Base-by-base conservation (phyloP, 306 rosid genomes). In the Quercus bicolor region DNA sequence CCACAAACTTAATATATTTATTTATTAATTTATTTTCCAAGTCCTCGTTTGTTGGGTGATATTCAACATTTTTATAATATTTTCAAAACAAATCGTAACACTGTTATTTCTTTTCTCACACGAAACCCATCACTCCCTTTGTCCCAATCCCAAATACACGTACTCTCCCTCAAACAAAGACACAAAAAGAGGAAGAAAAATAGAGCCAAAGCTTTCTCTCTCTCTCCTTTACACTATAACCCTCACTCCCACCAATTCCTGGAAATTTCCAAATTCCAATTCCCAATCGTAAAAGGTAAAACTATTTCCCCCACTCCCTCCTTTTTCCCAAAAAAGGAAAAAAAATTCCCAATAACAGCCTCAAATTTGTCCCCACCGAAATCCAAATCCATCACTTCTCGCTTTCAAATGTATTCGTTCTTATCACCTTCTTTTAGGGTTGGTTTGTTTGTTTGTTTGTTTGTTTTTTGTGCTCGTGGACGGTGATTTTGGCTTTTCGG, bases 301-400 rank as follows among this genome's bases (percentile, higher is more conserved):
- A 66, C 52, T 3, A 1, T 31, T 23, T 34, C 70, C 69, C 2
- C 23, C 45, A 15, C 6, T 7, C 43, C 8, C 62, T 70, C 69
- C 9, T 28, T 77, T 76, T 37, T 8, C 11, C 45, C 1, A 40
- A 53, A 60, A 34, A 26, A 33, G 1, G 40, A 34, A 43, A n/a
- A 23, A 34, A 68, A 80, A 69, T 64, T n/a, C n/a, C 81, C 83
- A 3, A 55, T 77, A 23, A 83, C 80, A 51, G 15, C 43, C 23
- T 45, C 71, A 10, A 40, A 40, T 40, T 40, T 60, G 34, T 57
- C 53, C 16, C 43, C 5, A 73, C 26, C 14, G 53, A 12, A 48
- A 48, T 48, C 76, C 75, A 0, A 12, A 72, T 65, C 70, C 68
- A 12, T 62, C 75, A 72, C 12, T 76, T 54, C 2, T 73, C 23